These are phyloP conservation scores for Hypoxylon sp. DNA, from an alignment of 2,329 filamentous ascomycete species.

Conservation along the genomic window DNA sequence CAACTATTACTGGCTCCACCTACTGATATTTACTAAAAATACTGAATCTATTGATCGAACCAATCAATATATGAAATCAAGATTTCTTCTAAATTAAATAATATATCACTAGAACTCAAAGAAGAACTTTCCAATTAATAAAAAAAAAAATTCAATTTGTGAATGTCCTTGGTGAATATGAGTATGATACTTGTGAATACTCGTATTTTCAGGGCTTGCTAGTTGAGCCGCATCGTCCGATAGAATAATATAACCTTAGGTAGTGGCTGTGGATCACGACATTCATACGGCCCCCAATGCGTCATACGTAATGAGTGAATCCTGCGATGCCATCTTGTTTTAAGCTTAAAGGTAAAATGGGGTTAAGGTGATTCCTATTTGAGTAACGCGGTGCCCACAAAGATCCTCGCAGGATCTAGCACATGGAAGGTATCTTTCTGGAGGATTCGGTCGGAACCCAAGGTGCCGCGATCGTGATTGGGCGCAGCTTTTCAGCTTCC, in stretches of 20 bases:
- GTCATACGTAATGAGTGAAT: background rate
- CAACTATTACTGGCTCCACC: no score
- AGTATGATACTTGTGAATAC: no score
- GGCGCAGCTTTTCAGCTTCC: background rate
- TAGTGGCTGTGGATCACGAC: background rate
- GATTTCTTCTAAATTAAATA: no score
- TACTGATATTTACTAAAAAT: no score
- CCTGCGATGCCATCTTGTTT: background rate
- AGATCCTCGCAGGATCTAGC: constrained; percentile 10
- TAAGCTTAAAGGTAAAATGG: constrained; percentile 1
- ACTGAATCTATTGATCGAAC: no score
- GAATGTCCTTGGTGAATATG: no score
- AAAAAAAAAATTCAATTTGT: no score
- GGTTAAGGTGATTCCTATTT: background rate
- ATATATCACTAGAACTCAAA: no score
- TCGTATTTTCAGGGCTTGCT: no score
- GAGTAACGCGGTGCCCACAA: background rate
- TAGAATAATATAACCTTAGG: background rate
- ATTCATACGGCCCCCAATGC: background rate
- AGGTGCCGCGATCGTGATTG: background rate
- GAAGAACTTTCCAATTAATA: no score
- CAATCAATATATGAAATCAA: no score
- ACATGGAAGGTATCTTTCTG: background rate
- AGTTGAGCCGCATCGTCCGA: background rate
- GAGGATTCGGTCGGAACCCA: background rate